A percentile compares a stretch with the other conserved stretches of the same genome.
phyloP scores from a whole-genome alignment of 441 rosid species.

The Capsella rubella region DNA sequence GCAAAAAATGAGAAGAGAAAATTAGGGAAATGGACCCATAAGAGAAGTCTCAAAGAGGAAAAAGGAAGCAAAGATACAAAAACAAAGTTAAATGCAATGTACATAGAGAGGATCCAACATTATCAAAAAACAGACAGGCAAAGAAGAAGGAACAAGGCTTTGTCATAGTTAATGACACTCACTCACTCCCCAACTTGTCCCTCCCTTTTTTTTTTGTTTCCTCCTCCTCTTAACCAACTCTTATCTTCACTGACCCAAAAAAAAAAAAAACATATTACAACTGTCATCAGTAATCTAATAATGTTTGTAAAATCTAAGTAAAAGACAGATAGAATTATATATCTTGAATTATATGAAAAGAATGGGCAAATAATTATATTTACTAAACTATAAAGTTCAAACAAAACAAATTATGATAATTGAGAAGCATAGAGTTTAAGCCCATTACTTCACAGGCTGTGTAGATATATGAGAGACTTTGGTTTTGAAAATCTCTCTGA shows the following conservation, averaged over 20 bases:
- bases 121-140: conserved; percentile 37
- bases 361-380: conserved; percentile 26
- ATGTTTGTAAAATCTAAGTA: conserved; percentile 35
- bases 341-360: conserved; percentile 33
- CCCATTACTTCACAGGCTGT: conserved; percentile 86
- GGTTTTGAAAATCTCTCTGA: conserved; percentile 40
- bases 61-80: conserved; percentile 21
- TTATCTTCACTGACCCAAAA: conserved; percentile 16
- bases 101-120: conserved; percentile 36
- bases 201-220: neutral
- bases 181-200: conserved; percentile 43
- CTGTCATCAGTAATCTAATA: conserved; percentile 43
- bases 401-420: conserved; percentile 38
- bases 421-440: conserved; percentile 49
- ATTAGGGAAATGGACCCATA: conserved; percentile 38
- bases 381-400: neutral
- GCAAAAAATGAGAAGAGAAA: conserved; percentile 11
- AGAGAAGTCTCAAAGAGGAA: conserved; percentile 32
- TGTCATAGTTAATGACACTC: conserved; percentile 47
- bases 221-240: conserved; percentile 18
- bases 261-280: conserved; percentile 24
- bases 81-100: conserved; percentile 36
- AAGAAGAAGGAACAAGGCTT: conserved; percentile 40
- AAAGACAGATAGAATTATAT: conserved; percentile 28
- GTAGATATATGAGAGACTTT: conserved; percentile 50